Evolutionary conservation across 148 eudicot genomes (phyloP).

Genomic region (Agrostemma githago): DNA sequence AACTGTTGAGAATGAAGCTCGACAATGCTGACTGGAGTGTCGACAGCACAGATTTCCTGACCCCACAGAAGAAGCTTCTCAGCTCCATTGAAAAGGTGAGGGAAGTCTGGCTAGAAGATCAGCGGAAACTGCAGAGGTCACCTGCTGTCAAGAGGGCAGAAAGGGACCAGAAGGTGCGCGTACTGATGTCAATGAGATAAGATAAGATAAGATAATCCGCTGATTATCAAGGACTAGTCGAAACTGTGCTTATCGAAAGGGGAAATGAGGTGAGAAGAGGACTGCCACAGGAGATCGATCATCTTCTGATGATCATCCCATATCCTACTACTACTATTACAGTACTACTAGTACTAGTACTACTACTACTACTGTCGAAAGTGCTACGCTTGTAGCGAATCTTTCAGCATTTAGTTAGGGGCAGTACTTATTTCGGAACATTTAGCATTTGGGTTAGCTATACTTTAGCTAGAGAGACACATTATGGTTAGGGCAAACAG

Average conservation of each 20-base stretch:
- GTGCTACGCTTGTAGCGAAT: constrained; percentile 25
- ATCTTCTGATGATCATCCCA: constrained; percentile 34
- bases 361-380: background rate
- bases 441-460: constrained; percentile 9
- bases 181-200: constrained; percentile 67
- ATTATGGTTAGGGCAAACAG: background rate
- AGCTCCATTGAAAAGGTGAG: constrained; percentile 72
- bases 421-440: background rate
- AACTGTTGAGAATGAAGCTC: constrained; percentile 41
- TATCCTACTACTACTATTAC: constrained; percentile 18
- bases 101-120: constrained; percentile 61
- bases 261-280: constrained; percentile 9
- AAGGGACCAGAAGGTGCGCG: constrained; percentile 50
- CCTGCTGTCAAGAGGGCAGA: constrained; percentile 73
- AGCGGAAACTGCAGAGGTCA: constrained; percentile 46
- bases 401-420: background rate
- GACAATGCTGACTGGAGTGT: constrained; percentile 34
- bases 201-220: background rate
- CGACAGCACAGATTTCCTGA: constrained; percentile 29
- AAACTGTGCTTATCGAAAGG: background rate
- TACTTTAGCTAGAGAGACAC: constrained; percentile 15
- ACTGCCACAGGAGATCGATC: constrained; percentile 35
- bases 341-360: background rate
- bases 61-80: constrained; percentile 38
- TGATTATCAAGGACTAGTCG: background rate